Base-by-base conservation (phyloP, 495 filamentous ascomycete genomes). In the Penicillium mononematosum region DNA sequence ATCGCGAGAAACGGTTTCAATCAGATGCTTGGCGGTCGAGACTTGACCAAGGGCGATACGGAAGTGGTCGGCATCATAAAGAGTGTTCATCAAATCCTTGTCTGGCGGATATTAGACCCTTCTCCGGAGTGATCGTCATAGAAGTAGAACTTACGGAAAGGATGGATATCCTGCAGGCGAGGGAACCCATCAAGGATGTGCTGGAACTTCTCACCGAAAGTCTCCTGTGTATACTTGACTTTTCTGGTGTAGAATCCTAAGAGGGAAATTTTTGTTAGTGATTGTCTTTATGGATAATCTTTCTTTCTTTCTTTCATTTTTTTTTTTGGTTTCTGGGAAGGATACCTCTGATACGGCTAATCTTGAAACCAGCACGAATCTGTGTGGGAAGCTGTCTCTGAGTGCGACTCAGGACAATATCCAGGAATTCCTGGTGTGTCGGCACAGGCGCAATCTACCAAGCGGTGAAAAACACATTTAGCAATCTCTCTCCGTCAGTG, bases 151-250 rank as follows among this genome's bases (percentile, higher is more conserved):
- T 82, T 84, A 81, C 89, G 94, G 81, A 98, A 98, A 42, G 94
- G 94, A 70, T 98, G 94, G 70, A 97, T 93, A 67, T 98, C 94
- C 60, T 90, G 85, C 34, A 98, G 78, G n/a, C 91, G 80, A 31
- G 94, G 94, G 68, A 98, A 98, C 65, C 90, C 92, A 71, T 93
- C 88, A 56, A 97, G 83, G 66, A 96, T 96, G 31, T 85, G 79
- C 58, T 83, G 85, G 56, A 98, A 85, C 77, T 98, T 96, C 64
- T 98, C 94, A 52, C 85, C 84, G 74, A 97, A 97, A 42, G 94
- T 97, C 75, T 97, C 92, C 68, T 93, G 86, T n/a, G 94, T 98
- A 72, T 89, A 98, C 73, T 98, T 98, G 81, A 98, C 94, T 76
- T 98, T 98, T 70, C 94, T 83, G 56, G 92, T 96, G 70, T 96